Base-by-base conservation (phyloP, 805 yeast species). In the Ogataea allantospora region DNA sequence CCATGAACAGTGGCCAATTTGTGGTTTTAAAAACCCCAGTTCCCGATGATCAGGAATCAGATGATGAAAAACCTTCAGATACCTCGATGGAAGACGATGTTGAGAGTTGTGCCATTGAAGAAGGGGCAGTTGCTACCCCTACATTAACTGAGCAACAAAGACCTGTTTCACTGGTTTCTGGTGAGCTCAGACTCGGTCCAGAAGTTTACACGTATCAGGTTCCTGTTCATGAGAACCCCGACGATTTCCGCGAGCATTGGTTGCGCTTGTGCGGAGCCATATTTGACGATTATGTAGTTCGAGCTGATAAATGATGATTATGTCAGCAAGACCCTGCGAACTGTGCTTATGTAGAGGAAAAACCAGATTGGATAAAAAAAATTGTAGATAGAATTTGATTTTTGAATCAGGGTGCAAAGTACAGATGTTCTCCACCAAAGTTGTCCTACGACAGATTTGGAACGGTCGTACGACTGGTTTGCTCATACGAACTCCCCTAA, bases 101-200 rank as follows among this genome's bases (percentile, higher is more conserved):
- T 20, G 54, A 50, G 35, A 30, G 47, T 7, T 32, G 39, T 7
- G 58, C 57, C 5, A 48, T 53, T 18, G 58, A 51, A 31, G 54
- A 55, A 7, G 54, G 48, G 15, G 55, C 53, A 5, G 39, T 24
- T 23, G 27, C 46, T 21, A 35, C 35, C 12, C 42, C 45, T 12
- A 20, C 23, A 9, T 24, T 26, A 24, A 17, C 30, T 18, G 24
- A 14, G n/a, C 7, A 17, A 12, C 18, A 29, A 9, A 22, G 12
- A 2, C 29, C 29, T n/a, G 23, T 32, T 10, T 20, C 36, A 1
- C 26, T 27, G n/a, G 33, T 51, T 5, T 35, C 31, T 3, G 59
- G 61, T 4, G 43, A 48, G n/a, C 16, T 56, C 14, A 29, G 40
- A 21, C 18, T 56, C 14, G 51, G 50, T 12, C 15, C 41, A 5